These are phyloP conservation scores for Nematocida parisii DNA, from an alignment of 371 early-diverging fungal species.

Conservation along the genomic window DNA sequence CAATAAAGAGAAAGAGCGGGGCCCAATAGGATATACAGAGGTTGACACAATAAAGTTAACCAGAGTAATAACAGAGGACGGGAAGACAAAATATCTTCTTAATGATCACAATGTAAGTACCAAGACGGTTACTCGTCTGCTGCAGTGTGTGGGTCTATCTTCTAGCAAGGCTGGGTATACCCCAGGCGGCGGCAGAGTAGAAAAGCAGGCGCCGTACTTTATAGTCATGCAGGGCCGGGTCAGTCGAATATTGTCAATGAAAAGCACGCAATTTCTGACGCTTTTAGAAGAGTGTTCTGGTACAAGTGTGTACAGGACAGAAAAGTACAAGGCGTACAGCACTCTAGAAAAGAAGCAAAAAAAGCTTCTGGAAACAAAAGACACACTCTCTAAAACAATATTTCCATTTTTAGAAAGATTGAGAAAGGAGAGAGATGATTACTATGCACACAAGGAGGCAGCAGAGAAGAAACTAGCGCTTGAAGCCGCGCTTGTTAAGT, in stretches of 20 bases:
- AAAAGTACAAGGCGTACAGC: conserved; percentile 54
- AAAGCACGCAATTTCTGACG: conserved; percentile 46
- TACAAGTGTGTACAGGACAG: conserved; percentile 41
- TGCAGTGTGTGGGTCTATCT: conserved; percentile 71
- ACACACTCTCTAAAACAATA: conserved; percentile 46
- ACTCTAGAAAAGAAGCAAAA: conserved; percentile 57
- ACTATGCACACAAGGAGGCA: conserved; percentile 42
- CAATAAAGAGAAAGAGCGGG: conserved; percentile 40
- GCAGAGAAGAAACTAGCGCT: conserved; percentile 18
- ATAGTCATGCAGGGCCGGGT: conserved; percentile 57
- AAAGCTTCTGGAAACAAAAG: conserved; percentile 52
- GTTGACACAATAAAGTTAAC: conserved; percentile 23
- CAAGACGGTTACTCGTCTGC: conserved; percentile 81
- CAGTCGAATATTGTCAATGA: conserved; percentile 38
- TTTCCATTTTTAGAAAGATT: conserved; percentile 52
- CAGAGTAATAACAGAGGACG: conserved; percentile 56
- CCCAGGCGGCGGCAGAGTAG: conserved; percentile 83
- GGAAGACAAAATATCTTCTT: conserved; percentile 63
- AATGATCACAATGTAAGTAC: conserved; percentile 91
- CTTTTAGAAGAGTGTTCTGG: conserved; percentile 54
- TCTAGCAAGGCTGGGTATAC: conserved; percentile 78
- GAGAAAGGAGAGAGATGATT: conserved; percentile 50
- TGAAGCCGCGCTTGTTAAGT: background rate
- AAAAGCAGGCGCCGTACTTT: conserved; percentile 73
- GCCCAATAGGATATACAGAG: conserved; percentile 37